phyloP scores from a whole-genome alignment of 257 asterid genomes.

The Solanum chiquidenum region DNA sequence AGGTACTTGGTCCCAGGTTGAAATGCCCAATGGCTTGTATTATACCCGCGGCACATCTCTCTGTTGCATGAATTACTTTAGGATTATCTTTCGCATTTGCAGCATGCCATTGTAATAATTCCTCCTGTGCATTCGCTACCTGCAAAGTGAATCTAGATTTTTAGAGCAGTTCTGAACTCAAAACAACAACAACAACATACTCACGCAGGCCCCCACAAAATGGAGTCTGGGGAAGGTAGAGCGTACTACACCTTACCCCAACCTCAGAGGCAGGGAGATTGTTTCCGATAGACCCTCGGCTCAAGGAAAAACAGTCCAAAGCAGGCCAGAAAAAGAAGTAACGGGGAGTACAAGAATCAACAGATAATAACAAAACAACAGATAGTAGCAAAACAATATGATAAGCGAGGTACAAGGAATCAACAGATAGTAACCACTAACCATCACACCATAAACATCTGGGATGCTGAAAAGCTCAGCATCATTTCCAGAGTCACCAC shows the following conservation, averaged over 20 bases:
- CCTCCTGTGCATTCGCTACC: slow-evolving; percentile 95
- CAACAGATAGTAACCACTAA: slow-evolving; percentile 17
- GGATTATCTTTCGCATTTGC: slow-evolving; percentile 74
- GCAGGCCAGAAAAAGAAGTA: neutral
- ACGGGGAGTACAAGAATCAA: neutral
- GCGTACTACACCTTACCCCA: neutral
- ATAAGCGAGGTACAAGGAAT: neutral
- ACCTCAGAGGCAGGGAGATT: neutral
- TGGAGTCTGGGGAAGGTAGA: neutral
- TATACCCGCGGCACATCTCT: slow-evolving; percentile 94
- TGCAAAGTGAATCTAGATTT: slow-evolving; percentile 2
- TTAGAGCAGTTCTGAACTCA: neutral
- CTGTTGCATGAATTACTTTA: slow-evolving; percentile 75
- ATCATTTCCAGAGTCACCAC: slow-evolving; percentile 98
- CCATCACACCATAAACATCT: slow-evolving; percentile 93
- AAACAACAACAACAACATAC: neutral
- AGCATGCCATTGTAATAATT: slow-evolving; percentile 85
- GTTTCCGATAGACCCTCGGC: neutral
- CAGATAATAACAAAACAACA: neutral
- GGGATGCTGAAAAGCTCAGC: slow-evolving; percentile 87
- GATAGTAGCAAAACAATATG: neutral
- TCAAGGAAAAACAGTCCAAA: neutral
- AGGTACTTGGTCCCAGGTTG: slow-evolving; percentile 68
- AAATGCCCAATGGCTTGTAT: slow-evolving; percentile 89
- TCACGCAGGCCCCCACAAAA: neutral